Conservation (phyloP, 2,329 filamentous ascomycete species). For the Lojkania enalia region DNA sequence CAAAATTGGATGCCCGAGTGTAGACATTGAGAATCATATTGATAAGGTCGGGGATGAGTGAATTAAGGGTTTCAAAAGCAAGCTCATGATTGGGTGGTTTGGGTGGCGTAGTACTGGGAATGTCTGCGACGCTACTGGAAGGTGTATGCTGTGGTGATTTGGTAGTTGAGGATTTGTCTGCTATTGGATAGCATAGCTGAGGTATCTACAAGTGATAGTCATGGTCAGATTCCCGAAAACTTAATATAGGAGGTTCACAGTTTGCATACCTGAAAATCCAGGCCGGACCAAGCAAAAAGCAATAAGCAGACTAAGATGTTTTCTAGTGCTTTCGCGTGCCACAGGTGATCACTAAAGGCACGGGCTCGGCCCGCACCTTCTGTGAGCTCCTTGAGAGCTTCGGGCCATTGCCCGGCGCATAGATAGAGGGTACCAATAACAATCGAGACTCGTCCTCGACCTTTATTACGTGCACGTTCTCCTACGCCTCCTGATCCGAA, state of each 20-base stretch:
- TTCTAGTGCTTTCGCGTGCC: conserved; percentile 95
- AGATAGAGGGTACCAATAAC: conserved; percentile 85
- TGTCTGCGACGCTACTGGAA: conserved; percentile 44
- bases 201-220: conserved; percentile 51
- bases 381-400: conserved; percentile 80
- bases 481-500: conserved; percentile 67
- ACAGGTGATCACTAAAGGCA: conserved; percentile 86
- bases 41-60: conserved; percentile 71
- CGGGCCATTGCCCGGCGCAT: conserved; percentile 85
- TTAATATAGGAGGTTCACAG: too few relatives aligned
- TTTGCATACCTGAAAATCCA: conserved; percentile 72
- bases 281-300: conserved; percentile 79
- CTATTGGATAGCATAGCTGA: conserved; percentile 55
- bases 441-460: conserved; percentile 76
- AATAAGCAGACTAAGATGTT: conserved; percentile 81
- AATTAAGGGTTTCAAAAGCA: conserved; percentile 54
- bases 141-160: conserved; percentile 49
- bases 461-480: conserved; percentile 78
- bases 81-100: conserved; percentile 47
- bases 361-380: conserved; percentile 79
- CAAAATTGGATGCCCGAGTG: conserved; percentile 63
- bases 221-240: neutral
- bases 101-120: conserved; percentile 47
- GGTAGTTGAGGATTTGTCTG: conserved; percentile 51
- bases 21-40: conserved; percentile 77